Conservation (phyloP, 2,329 filamentous ascomycete genomes). For the Alternaria panax region DNA sequence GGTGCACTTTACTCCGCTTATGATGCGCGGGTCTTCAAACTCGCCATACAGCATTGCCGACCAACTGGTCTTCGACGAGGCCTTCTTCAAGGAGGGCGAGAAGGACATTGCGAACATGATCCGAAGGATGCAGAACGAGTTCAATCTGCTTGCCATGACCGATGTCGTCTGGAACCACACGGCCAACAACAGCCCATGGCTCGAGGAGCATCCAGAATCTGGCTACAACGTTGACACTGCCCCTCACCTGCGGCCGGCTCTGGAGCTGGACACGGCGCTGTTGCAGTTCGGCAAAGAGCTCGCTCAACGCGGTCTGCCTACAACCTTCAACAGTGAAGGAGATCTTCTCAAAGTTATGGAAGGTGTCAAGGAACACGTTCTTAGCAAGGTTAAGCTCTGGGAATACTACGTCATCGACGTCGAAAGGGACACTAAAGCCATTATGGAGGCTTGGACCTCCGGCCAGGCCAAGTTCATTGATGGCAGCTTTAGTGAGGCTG, state of each 20-base stretch:
- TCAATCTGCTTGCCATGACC: constrained; percentile 85
- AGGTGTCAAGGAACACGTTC: constrained; percentile 79
- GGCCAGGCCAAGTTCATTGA: constrained; percentile 65
- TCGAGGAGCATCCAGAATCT: constrained; percentile 91
- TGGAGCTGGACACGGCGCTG: constrained; percentile 82
- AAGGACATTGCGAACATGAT: constrained; percentile 80
- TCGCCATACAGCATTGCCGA: constrained; percentile 97
- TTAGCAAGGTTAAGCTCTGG: constrained; percentile 83
- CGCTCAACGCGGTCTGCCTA: constrained; percentile 75
- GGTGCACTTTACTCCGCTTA: constrained; percentile 96
- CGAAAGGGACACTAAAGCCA: constrained; percentile 71
- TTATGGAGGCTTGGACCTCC: constrained; percentile 74
- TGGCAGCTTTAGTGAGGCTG: constrained; percentile 58
- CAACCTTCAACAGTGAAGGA: constrained; percentile 71
- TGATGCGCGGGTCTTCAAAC: constrained; percentile 86
- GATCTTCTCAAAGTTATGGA: constrained; percentile 86
- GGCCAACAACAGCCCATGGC: constrained; percentile 92
- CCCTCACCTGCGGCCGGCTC: constrained; percentile 70
- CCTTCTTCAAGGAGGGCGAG: constrained; percentile 84
- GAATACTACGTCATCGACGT: constrained; percentile 90
- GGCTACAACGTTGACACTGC: constrained; percentile 94
- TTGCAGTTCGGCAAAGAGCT: constrained; percentile 69
- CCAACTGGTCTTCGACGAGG: constrained; percentile 84
- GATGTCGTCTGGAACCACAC: constrained; percentile 99
- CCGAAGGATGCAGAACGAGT: constrained; percentile 80